Evolutionary conservation across 179 eudicot species (phyloP).

Genomic region (Sideroxylon spinosum): DNA sequence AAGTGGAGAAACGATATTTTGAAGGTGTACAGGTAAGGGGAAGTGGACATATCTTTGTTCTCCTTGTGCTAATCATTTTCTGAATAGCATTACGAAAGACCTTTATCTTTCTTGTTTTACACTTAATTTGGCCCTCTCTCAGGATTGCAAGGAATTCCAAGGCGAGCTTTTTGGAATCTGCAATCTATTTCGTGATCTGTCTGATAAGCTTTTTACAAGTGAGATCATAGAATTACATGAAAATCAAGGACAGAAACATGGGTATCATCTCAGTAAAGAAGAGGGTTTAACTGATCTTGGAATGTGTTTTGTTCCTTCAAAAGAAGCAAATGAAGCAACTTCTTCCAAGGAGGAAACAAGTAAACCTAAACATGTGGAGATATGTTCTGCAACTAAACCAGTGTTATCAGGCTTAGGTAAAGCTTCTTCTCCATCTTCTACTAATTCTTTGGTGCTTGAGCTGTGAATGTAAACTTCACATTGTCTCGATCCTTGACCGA

Average conservation of each 20-base stretch:
- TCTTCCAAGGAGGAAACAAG: slow-evolving; percentile 19
- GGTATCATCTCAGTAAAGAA: slow-evolving; percentile 18
- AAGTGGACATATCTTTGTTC: background rate
- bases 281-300: slow-evolving; percentile 34
- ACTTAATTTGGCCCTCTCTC: slow-evolving; percentile 15
- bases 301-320: slow-evolving; percentile 37
- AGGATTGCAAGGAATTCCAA: slow-evolving; percentile 91
- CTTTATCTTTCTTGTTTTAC: background rate
- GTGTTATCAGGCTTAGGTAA: slow-evolving; percentile 63
- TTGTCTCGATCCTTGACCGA: background rate
- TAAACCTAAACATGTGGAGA: slow-evolving; percentile 21
- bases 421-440: slow-evolving; percentile 20
- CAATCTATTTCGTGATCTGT: slow-evolving; percentile 88
- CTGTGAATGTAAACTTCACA: background rate
- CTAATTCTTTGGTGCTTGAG: background rate
- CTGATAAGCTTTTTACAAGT: slow-evolving; percentile 87
- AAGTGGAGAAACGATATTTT: slow-evolving; percentile 88
- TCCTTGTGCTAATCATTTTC: background rate
- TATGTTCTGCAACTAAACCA: slow-evolving; percentile 31
- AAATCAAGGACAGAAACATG: slow-evolving; percentile 37
- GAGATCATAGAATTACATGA: slow-evolving; percentile 78
- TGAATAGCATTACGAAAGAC: background rate
- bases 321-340: slow-evolving; percentile 29
- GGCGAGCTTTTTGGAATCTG: slow-evolving; percentile 94
- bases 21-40: slow-evolving; percentile 89